Evolutionary conservation across 1,139 yeast species (phyloP).

Genomic region (Kodamaea plutei): DNA sequence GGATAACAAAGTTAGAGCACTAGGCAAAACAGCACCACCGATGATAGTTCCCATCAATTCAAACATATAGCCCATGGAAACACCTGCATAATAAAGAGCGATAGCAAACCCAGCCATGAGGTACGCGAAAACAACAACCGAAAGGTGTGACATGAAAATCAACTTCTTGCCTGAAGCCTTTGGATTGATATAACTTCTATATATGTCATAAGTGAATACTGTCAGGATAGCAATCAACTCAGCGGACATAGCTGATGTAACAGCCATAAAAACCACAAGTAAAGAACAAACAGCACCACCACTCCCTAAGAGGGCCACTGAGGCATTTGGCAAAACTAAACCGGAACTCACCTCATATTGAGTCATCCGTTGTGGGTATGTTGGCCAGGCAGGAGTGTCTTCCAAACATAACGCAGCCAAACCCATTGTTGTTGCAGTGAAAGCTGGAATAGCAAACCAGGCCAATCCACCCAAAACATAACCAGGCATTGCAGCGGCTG

Average conservation of each 20-base stretch:
- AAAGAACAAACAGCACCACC: slow-evolving; percentile 84
- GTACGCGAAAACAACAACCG: slow-evolving; percentile 63
- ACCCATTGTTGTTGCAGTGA: slow-evolving; percentile 81
- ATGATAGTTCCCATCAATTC: slow-evolving; percentile 86
- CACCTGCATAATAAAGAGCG: slow-evolving; percentile 77
- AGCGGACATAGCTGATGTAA: slow-evolving; percentile 78
- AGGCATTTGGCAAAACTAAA: slow-evolving; percentile 80
- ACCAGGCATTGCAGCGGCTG: slow-evolving; percentile 85
- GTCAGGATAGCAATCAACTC: slow-evolving; percentile 86
- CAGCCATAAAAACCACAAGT: slow-evolving; percentile 77
- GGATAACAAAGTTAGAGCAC: slow-evolving; percentile 69
- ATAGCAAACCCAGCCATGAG: slow-evolving; percentile 78
- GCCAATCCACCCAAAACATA: slow-evolving; percentile 86
- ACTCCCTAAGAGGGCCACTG: slow-evolving; percentile 76
- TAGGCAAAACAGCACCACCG: slow-evolving; percentile 81
- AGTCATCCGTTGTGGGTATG: slow-evolving; percentile 64
- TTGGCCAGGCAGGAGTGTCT: slow-evolving; percentile 65
- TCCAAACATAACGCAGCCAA: slow-evolving; percentile 73
- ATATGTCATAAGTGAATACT: slow-evolving; percentile 78
- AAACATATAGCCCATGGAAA: slow-evolving; percentile 84
- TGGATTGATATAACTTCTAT: slow-evolving; percentile 76
- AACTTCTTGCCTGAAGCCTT: slow-evolving; percentile 68
- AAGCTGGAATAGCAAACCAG: slow-evolving; percentile 88
- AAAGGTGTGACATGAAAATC: slow-evolving; percentile 60
- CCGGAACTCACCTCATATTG: slow-evolving; percentile 74